A percentile compares a stretch with the other conserved stretches of the same genome.
These are phyloP conservation scores for Amoeboaphelidium occidentale DNA, from an alignment of 371 early-diverging fungal species.

Conservation along the genomic window DNA sequence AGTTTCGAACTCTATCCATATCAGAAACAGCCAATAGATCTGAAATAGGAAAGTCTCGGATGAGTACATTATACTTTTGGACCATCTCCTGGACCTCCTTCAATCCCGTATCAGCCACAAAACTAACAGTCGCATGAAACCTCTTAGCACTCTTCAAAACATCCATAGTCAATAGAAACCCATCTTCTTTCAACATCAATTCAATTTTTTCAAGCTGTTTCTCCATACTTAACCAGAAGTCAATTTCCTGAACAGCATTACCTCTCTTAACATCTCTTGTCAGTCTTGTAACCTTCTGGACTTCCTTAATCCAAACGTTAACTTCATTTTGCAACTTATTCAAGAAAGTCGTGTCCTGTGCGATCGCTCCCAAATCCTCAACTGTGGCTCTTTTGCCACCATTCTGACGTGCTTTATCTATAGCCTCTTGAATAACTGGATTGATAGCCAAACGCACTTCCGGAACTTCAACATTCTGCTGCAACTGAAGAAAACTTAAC, in stretches of 20 bases:
- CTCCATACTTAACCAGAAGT: slow-evolving; percentile 96
- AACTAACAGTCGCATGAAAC: slow-evolving; percentile 90
- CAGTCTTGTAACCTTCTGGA: slow-evolving; percentile 90
- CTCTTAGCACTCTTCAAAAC: slow-evolving; percentile 88
- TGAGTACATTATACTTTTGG: slow-evolving; percentile 79
- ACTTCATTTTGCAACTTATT: slow-evolving; percentile 84
- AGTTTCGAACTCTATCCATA: slow-evolving; percentile 48
- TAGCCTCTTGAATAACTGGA: slow-evolving; percentile 49
- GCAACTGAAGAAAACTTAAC: slow-evolving; percentile 70
- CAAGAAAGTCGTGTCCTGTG: slow-evolving; percentile 58
- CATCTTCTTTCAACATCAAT: slow-evolving; percentile 60
- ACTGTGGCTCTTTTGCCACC: slow-evolving; percentile 30
- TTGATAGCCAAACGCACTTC: slow-evolving; percentile 65
- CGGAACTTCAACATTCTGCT: slow-evolving; percentile 94
- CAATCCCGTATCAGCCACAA: slow-evolving; percentile 90
- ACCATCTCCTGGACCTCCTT: slow-evolving; percentile 82
- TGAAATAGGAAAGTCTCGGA: slow-evolving; percentile 93
- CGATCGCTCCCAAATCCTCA: slow-evolving; percentile 38
- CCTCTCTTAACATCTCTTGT: slow-evolving; percentile 75
- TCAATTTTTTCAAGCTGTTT: slow-evolving; percentile 73
- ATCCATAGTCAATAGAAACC: slow-evolving; percentile 56
- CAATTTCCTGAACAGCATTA: slow-evolving; percentile 87
- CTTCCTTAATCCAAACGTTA: slow-evolving; percentile 94
- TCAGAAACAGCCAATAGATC: slow-evolving; percentile 86
- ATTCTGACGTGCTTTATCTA: slow-evolving; percentile 28